Conservation (phyloP, 176 grass and related monocot genomes). For the Triticum turgidum region DNA sequence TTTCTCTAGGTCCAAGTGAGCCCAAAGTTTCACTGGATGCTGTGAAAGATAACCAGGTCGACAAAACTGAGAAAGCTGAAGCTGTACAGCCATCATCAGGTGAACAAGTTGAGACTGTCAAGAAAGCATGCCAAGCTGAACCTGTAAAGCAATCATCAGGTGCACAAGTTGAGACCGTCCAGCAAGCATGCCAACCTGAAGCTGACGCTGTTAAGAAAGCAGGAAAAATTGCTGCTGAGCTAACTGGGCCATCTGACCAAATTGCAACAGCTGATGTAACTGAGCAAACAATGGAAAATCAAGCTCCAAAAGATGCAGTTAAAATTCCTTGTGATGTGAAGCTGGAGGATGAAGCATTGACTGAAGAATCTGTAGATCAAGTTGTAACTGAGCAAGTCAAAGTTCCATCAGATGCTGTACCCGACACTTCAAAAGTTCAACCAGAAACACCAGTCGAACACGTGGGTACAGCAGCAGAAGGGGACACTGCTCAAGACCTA, state of each 20-base stretch:
- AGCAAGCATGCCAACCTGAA: constrained; percentile 30
- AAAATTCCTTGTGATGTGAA: not conserved
- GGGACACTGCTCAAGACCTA: not conserved
- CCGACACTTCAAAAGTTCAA: not conserved
- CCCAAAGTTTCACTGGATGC: constrained; percentile 10
- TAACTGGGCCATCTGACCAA: constrained; percentile 2
- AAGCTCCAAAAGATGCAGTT: constrained; percentile 24
- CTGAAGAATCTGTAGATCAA: constrained; percentile 8
- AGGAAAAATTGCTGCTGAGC: constrained; percentile 13
- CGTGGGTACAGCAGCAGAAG: not conserved
- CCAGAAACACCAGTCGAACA: constrained; percentile 1
- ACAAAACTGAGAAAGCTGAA: constrained; percentile 32
- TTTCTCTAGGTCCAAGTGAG: constrained; percentile 36
- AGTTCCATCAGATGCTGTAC: constrained; percentile 29
- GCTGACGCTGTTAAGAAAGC: constrained; percentile 21
- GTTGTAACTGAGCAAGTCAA: constrained; percentile 21
- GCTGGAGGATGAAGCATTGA: constrained; percentile 8
- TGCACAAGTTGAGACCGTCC: constrained; percentile 10
- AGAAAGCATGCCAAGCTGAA: constrained; percentile 31
- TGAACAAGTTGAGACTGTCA: constrained; percentile 21
- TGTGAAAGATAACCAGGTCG: constrained; percentile 28
- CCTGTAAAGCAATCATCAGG: constrained; percentile 11
- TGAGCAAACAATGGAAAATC: constrained; percentile 25
- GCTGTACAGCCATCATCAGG: not conserved
- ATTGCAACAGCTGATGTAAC: not conserved